Evolutionary conservation across 2,329 filamentous ascomycete species (phyloP).

Genomic region (Fusarium cyanostomum): DNA sequence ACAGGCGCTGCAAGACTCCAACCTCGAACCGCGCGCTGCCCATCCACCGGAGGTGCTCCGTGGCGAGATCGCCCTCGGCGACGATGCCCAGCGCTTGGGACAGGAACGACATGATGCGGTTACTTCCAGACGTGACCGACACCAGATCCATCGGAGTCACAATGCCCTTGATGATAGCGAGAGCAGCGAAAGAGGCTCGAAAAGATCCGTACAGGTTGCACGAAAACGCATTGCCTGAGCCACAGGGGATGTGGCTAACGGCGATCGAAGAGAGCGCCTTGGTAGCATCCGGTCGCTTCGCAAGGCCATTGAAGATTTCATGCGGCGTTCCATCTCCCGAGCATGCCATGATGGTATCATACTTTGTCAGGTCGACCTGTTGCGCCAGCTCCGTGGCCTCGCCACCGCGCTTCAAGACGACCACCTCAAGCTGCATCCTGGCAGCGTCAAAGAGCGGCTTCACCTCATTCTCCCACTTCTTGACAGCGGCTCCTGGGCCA

Average conservation of each 20-base stretch:
- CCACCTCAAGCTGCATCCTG: constrained; percentile 77
- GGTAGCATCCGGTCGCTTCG: constrained; percentile 76
- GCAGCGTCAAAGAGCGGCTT: constrained; percentile 87
- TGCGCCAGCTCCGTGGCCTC: constrained; percentile 83
- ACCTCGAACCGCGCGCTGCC: constrained; percentile 85
- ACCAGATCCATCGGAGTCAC: constrained; percentile 86
- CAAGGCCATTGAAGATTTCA: constrained; percentile 95
- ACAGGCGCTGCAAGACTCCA: constrained; percentile 80
- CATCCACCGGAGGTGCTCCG: constrained; percentile 94
- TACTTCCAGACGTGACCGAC: constrained; percentile 84
- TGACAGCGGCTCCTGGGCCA: constrained; percentile 79
- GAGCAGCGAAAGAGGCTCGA: constrained; percentile 76
- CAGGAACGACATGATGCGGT: constrained; percentile 83
- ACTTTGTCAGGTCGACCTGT: constrained; percentile 78
- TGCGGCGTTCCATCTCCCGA: constrained; percentile 93
- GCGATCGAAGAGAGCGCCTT: constrained; percentile 80
- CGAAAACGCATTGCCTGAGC: constrained; percentile 93
- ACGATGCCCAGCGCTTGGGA: constrained; percentile 91
- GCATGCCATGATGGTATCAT: constrained; percentile 86
- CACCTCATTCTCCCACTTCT: constrained; percentile 77
- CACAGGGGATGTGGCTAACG: constrained; percentile 88
- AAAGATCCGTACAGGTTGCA: constrained; percentile 88
- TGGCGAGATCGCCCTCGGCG: constrained; percentile 88
- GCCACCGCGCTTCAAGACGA: constrained; percentile 75
- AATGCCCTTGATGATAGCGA: constrained; percentile 87